A percentile compares a stretch with the other conserved stretches of the same genome.
Conservation (phyloP, 208 protist genomes). For the Leishmania braziliensis region DNA sequence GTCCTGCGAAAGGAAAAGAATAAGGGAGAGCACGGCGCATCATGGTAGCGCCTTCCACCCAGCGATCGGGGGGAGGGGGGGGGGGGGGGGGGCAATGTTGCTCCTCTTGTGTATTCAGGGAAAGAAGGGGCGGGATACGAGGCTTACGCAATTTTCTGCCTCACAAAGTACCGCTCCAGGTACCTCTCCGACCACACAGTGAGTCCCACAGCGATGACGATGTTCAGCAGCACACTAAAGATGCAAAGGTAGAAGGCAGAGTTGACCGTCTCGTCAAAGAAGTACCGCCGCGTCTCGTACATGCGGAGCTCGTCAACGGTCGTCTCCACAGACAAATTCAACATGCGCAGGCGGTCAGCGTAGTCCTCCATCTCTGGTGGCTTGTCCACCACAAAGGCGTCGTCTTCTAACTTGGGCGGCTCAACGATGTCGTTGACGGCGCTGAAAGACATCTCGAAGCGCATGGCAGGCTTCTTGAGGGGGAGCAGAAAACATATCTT, state of each 20-base stretch:
- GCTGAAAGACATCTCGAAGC: constrained; percentile 68
- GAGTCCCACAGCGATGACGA: constrained; percentile 49
- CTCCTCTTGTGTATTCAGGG: constrained; percentile 3
- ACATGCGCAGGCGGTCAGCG: constrained; percentile 51
- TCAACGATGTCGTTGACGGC: constrained; percentile 60
- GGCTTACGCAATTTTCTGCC: constrained; percentile 62
- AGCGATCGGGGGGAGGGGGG: not conserved
- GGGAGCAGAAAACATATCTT: constrained; percentile 66
- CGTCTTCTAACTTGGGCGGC: constrained; percentile 52
- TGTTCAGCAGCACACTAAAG: constrained; percentile 53
- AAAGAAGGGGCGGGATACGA: constrained; percentile 14
- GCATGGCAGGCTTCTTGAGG: constrained; percentile 54
- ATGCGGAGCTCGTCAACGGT: constrained; percentile 67
- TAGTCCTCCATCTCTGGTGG: constrained; percentile 64
- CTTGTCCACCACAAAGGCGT: constrained; percentile 71
- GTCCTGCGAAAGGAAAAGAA: not conserved
- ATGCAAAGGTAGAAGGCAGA: constrained; percentile 56
- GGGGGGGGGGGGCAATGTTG: not conserved
- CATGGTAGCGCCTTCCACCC: not conserved
- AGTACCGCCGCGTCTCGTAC: constrained; percentile 52
- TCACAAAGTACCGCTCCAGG: constrained; percentile 62
- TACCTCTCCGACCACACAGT: constrained; percentile 54
- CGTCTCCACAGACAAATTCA: constrained; percentile 61
- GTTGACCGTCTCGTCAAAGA: constrained; percentile 53
- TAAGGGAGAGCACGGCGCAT: not conserved